These are phyloP conservation scores for Bonnemaisonia californica DNA, from an alignment of 31 red algal species.

Conservation along the genomic window DNA sequence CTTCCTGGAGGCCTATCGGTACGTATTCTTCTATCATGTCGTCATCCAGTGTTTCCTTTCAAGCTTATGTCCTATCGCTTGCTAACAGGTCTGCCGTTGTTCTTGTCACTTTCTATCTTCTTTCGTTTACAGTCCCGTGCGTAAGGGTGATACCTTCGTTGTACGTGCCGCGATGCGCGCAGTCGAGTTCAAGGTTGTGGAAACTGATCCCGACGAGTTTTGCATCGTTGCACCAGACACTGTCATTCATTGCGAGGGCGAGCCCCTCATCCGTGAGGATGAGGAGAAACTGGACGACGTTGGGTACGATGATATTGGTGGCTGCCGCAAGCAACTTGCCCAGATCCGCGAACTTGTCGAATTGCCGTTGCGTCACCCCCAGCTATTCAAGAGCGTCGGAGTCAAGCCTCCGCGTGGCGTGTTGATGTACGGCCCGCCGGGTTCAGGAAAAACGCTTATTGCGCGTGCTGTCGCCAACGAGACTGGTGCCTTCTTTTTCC, in stretches of 20 bases:
- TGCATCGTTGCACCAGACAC: conserved; percentile 99
- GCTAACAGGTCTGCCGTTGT: conserved; percentile 8
- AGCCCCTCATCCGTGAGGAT: conserved; percentile 96
- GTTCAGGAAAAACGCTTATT: conserved; percentile 98
- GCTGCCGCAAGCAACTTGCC: conserved; percentile 95
- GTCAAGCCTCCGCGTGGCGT: conserved; percentile 97
- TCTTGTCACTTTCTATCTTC: background rate
- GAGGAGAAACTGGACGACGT: conserved; percentile 98
- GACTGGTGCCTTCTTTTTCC: conserved; percentile 96
- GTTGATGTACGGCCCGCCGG: conserved; percentile 97
- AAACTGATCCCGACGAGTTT: conserved; percentile 99
- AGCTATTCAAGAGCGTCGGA: conserved; percentile 97
- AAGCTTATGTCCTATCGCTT: background rate
- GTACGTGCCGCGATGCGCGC: conserved; percentile 97
- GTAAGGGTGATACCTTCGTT: conserved; percentile 98
- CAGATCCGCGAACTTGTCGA: conserved; percentile 99
- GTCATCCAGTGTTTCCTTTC: no score
- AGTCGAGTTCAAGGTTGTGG: conserved; percentile 99
- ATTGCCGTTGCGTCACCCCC: conserved; percentile 97
- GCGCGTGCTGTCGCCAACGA: conserved; percentile 96
- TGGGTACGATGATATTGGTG: conserved; percentile 99
- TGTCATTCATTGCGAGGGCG: conserved; percentile 99
- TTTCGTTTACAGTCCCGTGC: conserved; percentile 72
- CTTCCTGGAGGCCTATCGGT: conserved; percentile 98
- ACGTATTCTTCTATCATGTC: conserved; percentile 6